Evolutionary conservation across 169 alveolate genomes (phyloP).

Genomic region (Babesia sp.): DNA sequence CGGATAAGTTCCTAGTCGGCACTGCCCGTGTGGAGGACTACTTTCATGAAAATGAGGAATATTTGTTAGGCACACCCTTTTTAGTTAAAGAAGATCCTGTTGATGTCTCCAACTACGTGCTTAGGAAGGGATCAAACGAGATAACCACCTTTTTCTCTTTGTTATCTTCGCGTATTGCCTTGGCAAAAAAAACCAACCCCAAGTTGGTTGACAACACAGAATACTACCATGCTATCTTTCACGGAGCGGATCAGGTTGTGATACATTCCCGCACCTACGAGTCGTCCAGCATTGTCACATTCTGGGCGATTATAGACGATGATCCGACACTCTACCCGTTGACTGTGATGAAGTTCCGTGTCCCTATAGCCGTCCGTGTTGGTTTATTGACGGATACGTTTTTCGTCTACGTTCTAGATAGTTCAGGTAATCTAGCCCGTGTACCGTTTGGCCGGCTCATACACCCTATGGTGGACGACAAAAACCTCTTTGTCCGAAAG

Average conservation of each 20-base stretch:
- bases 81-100: not conserved
- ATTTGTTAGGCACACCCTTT: not conserved
- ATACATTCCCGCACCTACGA: slow-evolving; percentile 26
- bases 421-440: not conserved
- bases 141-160: not conserved
- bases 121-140: not conserved
- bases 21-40: slow-evolving; percentile 10
- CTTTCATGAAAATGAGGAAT: not conserved
- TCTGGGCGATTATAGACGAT: slow-evolving; percentile 35
- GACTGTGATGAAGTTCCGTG: not conserved
- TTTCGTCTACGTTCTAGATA: slow-evolving; percentile 11
- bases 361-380: slow-evolving; percentile 13
- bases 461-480: not conserved
- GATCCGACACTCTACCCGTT: slow-evolving; percentile 38
- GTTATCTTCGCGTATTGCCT: not conserved
- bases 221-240: slow-evolving; percentile 12
- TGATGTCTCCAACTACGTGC: slow-evolving; percentile 9
- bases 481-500: too few relatives aligned
- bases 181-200: not conserved
- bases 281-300: not conserved
- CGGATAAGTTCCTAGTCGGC: slow-evolving; percentile 25
- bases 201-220: not conserved
- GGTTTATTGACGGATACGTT: not conserved
- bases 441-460: not conserved
- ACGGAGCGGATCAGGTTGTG: not conserved